Evolutionary conservation across 208 protist genomes (phyloP).

Genomic region (Crithidia brevicula): DNA sequence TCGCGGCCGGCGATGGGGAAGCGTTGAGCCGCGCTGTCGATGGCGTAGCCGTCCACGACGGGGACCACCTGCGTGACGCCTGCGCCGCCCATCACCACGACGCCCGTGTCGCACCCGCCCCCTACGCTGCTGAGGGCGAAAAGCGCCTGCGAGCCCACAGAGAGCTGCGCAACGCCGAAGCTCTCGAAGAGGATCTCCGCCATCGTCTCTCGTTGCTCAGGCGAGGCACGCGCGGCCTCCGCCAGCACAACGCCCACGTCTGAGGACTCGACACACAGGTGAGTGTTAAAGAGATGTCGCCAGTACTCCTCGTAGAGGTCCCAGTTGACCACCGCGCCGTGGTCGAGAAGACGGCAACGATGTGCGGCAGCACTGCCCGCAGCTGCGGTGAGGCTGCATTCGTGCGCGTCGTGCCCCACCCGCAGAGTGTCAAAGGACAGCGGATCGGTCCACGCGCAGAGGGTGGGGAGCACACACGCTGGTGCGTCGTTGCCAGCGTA

Average conservation of each 20-base stretch:
- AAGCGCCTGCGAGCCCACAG: conserved; percentile 98
- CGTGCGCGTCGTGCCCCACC: conserved; percentile 96
- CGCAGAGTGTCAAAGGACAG: conserved; percentile 95
- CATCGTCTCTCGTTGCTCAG: conserved; percentile 97
- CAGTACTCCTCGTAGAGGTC: conserved; percentile 98
- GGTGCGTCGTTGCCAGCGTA: conserved; percentile 97
- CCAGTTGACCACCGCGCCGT: conserved; percentile 97
- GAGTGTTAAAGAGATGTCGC: conserved; percentile 97
- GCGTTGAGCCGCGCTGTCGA: conserved; percentile 95
- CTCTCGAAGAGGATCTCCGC: conserved; percentile 99
- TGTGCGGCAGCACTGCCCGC: background rate
- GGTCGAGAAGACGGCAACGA: conserved; percentile 56
- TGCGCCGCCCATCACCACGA: conserved; percentile 98
- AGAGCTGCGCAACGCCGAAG: conserved; percentile 98
- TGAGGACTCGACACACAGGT: conserved; percentile 97
- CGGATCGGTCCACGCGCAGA: conserved; percentile 35
- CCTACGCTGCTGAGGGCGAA: conserved; percentile 92
- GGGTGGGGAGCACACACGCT: conserved; percentile 95
- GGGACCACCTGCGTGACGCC: conserved; percentile 99
- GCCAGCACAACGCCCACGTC: conserved; percentile 98
- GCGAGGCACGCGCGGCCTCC: conserved; percentile 97
- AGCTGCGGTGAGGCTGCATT: background rate
- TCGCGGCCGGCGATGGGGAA: conserved; percentile 97
- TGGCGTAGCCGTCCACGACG: conserved; percentile 97
- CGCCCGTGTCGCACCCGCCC: conserved; percentile 70